Evolutionary conservation across 2,329 filamentous ascomycete species (phyloP).

Genomic region (Aspergillus niger): DNA sequence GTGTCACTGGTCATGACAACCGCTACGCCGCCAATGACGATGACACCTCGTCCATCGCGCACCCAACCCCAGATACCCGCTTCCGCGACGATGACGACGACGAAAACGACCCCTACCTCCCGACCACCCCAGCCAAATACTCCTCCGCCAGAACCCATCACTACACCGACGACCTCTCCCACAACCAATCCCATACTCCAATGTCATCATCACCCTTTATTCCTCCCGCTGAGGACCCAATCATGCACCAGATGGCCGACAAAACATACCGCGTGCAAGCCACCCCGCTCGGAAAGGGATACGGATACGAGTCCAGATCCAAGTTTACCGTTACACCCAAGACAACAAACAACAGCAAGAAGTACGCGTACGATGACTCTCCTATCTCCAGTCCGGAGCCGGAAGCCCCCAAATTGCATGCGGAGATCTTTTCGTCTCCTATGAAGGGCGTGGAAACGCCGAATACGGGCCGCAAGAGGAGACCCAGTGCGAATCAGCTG

Average conservation of each 20-base stretch:
- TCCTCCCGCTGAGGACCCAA: conserved; percentile 63
- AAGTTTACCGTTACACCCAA: conserved; percentile 39
- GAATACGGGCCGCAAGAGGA: conserved; percentile 47
- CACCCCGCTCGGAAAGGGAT: conserved; percentile 71
- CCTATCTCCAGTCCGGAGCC: conserved; percentile 75
- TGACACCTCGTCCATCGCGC: conserved; percentile 51
- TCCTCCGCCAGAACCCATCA: conserved; percentile 26
- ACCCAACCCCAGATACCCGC: conserved; percentile 74
- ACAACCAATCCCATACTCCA: conserved; percentile 62
- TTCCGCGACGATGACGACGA: conserved; percentile 5
- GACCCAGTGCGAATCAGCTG: conserved; percentile 40
- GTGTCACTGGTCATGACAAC: conserved; percentile 24
- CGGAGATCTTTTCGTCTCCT: conserved; percentile 82
- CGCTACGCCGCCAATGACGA: conserved; percentile 34
- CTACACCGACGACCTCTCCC: conserved; percentile 14
- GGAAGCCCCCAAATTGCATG: conserved; percentile 77
- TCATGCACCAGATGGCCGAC: conserved; percentile 89
- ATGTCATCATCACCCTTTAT: conserved; percentile 58
- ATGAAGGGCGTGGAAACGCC: conserved; percentile 47
- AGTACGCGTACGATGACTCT: conserved; percentile 45
- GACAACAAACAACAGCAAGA: conserved; percentile 23
- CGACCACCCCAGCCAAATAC: conserved; percentile 39
- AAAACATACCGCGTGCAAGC: conserved; percentile 94
- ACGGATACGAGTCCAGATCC: conserved; percentile 28
- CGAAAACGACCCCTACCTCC: conserved; percentile 38